Base-by-base conservation (phyloP, 805 yeast genomes). In the Lachancea kluyveri region DNA sequence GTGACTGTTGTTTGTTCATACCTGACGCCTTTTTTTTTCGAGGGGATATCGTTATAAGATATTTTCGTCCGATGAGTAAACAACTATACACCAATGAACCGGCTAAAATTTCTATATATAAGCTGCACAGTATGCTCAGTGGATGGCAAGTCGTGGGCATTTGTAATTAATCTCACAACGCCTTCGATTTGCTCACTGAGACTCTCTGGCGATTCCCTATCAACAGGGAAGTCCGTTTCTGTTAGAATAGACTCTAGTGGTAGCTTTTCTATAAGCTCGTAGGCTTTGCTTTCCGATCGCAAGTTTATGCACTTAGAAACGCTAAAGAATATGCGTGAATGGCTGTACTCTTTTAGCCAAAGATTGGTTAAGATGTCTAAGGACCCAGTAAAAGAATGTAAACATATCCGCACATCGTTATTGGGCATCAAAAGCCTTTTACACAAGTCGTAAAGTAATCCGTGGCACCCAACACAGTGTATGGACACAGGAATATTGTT, bases 311-410 rank as follows among this genome's bases (percentile, higher is more conserved):
- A 43, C 11, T 50, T 64, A 31, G 52, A 60, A 23, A 39, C 40
- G 42, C 36, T 58, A 41, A 42, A 50, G 60, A 26, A 50, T 26
- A 39, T 58, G 59, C 52, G 43, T 1, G 37, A 32, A 10, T 26
- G 21, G 1, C 41, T 34, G 21, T 48, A 48, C 5, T 25, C 21
- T 17, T 40, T 41, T 13, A 48, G 40, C 28, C 70, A 48, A 67
- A 79, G 72, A 25, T 62, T 32, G 33, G 61, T 50, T 10, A 79
- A 71, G 37, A 77, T 85, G 25, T 86, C 95, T 0, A 65, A 40
- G 2, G 94, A 79, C 1, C 97, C 97, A 6, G 86, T 74, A 54
- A 77, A 92, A 0, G 96, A 85, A 51, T 90, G 97, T 15, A 92
- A 64, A 22, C 84, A 74, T 1, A 87, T 56, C 3, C 62, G 52